These are phyloP conservation scores for Lavandula angustifolia DNA, from an alignment of 257 asterid species.

Conservation along the genomic window DNA sequence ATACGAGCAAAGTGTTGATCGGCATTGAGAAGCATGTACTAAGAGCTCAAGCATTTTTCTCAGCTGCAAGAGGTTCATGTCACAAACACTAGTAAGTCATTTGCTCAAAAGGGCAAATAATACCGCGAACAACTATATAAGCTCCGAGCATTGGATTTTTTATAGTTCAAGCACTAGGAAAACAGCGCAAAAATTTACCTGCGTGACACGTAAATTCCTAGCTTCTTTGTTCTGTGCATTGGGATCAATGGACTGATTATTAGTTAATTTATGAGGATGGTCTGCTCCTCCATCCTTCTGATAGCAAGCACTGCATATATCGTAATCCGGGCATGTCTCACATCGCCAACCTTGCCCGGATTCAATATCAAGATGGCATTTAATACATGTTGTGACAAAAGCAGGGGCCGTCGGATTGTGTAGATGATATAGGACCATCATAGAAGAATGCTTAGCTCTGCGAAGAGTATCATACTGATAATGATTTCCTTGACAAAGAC, in stretches of 20 bases:
- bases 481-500: constrained; percentile 98
- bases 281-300: constrained; percentile 75
- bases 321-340: constrained; percentile 94
- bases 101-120: background rate
- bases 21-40: constrained; percentile 96
- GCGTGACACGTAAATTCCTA: constrained; percentile 76
- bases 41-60: constrained; percentile 96
- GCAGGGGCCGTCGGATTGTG: constrained; percentile 99
- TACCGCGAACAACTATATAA: constrained; percentile 1
- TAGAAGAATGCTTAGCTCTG: constrained; percentile 95
- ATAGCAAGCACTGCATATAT: constrained; percentile 82
- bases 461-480: constrained; percentile 98
- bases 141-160: constrained; percentile 8
- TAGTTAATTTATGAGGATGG: constrained; percentile 89
- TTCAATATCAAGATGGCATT: constrained; percentile 82
- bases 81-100: constrained; percentile 19
- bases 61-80: constrained; percentile 57
- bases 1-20: constrained; percentile 70
- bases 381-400: constrained; percentile 66
- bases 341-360: constrained; percentile 99
- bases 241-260: constrained; percentile 72
- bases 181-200: constrained; percentile 48
- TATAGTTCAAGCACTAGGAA: too few relatives aligned
- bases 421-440: constrained; percentile 98
- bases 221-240: constrained; percentile 97